A percentile compares a stretch with the other conserved stretches of the same genome.
Conservation (phyloP, 2,329 filamentous ascomycete species). For the Biscogniauxia sp. region DNA sequence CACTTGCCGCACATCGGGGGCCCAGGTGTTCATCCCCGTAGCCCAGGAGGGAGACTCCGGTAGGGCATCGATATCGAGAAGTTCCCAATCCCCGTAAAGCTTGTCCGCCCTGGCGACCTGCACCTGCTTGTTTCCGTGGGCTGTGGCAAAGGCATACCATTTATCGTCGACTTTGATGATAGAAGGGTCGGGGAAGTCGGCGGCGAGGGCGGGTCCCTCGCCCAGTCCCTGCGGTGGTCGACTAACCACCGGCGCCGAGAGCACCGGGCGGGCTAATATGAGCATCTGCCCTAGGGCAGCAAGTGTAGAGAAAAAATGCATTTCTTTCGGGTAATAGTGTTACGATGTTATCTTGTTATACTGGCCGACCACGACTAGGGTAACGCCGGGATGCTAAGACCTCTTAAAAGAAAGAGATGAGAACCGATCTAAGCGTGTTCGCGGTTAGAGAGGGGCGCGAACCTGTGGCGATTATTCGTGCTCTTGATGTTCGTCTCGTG, state of each 20-base stretch:
- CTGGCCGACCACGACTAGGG: not conserved
- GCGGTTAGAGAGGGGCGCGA: not conserved
- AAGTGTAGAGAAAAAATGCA: not conserved
- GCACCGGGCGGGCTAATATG: constrained; percentile 9
- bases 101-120: constrained; percentile 52
- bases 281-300: not conserved
- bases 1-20: constrained; percentile 56
- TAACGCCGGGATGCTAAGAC: not conserved
- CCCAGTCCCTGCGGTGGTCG: constrained; percentile 5
- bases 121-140: constrained; percentile 47
- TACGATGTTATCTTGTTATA: not conserved
- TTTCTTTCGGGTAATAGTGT: not conserved
- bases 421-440: not conserved
- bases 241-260: constrained; percentile 8
- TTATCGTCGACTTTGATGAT: constrained; percentile 45
- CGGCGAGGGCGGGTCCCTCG: constrained; percentile 27
- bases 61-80: constrained; percentile 53
- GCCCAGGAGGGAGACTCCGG: constrained; percentile 53
- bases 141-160: constrained; percentile 60
- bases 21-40: constrained; percentile 54
- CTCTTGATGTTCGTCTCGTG: not conserved
- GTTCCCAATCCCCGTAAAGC: constrained; percentile 46
- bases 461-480: not conserved
- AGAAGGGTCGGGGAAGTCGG: constrained; percentile 55
- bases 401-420: not conserved